These are phyloP conservation scores for Lyophyllum shimeji DNA, from an alignment of 768 basidiomycete genomes.

Conservation along the genomic window DNA sequence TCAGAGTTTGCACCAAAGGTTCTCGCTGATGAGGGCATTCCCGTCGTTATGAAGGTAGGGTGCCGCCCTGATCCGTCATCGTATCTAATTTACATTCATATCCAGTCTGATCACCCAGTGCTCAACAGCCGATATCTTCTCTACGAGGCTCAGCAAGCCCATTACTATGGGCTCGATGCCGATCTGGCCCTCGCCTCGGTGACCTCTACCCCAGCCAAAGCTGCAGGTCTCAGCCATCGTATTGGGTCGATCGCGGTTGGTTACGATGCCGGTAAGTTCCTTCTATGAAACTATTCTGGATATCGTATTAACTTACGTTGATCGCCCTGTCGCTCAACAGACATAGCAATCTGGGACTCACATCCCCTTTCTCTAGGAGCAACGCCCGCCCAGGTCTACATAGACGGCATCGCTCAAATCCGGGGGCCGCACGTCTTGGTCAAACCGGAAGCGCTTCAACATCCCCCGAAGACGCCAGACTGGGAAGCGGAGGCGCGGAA, in stretches of 20 bases:
- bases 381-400: constrained; percentile 78
- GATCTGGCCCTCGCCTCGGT: constrained; percentile 61
- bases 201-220: constrained; percentile 61
- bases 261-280: constrained; percentile 20
- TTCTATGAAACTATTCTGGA: background rate
- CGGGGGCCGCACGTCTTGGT: constrained; percentile 27
- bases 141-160: constrained; percentile 70
- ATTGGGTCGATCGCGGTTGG: constrained; percentile 62
- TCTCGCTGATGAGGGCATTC: constrained; percentile 61
- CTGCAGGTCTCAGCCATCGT: constrained; percentile 67
- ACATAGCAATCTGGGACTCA: constrained; percentile 65
- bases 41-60: constrained; percentile 70
- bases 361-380: constrained; percentile 80
- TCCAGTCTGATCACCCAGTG: constrained; percentile 55
- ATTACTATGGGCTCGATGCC: constrained; percentile 61
- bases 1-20: constrained; percentile 74
- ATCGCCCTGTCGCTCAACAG: constrained; percentile 22
- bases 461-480: constrained; percentile 50
- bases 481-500: constrained; percentile 61
- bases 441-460: constrained; percentile 53
- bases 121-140: constrained; percentile 65
- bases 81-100: background rate
- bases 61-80: background rate
- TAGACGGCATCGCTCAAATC: constrained; percentile 79
- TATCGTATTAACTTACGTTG: background rate